phyloP scores from a whole-genome alignment of 1,139 yeast genomes.

The Saccharomycopsis phalli region DNA sequence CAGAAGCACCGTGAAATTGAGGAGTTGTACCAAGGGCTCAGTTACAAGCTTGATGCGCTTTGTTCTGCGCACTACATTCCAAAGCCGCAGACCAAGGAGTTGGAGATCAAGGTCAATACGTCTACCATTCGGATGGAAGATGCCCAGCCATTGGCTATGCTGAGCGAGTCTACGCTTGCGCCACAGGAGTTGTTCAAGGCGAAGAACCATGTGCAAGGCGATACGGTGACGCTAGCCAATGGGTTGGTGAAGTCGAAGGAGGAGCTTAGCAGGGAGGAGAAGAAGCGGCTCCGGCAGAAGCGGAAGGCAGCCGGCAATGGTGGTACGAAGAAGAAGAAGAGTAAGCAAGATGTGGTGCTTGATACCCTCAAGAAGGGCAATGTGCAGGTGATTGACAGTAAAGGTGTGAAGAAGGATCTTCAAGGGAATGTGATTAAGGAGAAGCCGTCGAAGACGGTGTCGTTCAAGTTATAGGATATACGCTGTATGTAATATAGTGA shows the following conservation, averaged over 20 bases:
- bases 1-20: slow-evolving; percentile 73
- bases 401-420: slow-evolving; percentile 69
- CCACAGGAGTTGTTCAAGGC: slow-evolving; percentile 90
- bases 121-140: slow-evolving; percentile 90
- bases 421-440: slow-evolving; percentile 56
- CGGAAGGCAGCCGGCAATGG: slow-evolving; percentile 68
- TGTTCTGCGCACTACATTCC: slow-evolving; percentile 93
- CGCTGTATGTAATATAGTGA: too few species aligned
- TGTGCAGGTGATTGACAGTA: slow-evolving; percentile 68
- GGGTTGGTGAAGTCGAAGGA: slow-evolving; percentile 79
- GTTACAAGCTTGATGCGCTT: slow-evolving; percentile 73
- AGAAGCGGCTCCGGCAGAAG: slow-evolving; percentile 61
- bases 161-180: slow-evolving; percentile 71
- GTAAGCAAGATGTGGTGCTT: slow-evolving; percentile 53
- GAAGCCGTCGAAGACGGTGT: slow-evolving; percentile 20
- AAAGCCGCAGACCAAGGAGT: slow-evolving; percentile 70
- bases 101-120: slow-evolving; percentile 73
- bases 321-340: slow-evolving; percentile 36
- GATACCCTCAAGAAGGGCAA: slow-evolving; percentile 69
- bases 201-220: slow-evolving; percentile 33
- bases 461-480: slow-evolving; percentile 25
- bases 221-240: slow-evolving; percentile 66
- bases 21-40: slow-evolving; percentile 52
- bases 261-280: slow-evolving; percentile 80
- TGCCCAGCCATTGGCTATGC: slow-evolving; percentile 83